These are phyloP conservation scores for Apiotrichum gamsii DNA, from an alignment of 1,284 basidiomycete genomes.

Conservation along the genomic window DNA sequence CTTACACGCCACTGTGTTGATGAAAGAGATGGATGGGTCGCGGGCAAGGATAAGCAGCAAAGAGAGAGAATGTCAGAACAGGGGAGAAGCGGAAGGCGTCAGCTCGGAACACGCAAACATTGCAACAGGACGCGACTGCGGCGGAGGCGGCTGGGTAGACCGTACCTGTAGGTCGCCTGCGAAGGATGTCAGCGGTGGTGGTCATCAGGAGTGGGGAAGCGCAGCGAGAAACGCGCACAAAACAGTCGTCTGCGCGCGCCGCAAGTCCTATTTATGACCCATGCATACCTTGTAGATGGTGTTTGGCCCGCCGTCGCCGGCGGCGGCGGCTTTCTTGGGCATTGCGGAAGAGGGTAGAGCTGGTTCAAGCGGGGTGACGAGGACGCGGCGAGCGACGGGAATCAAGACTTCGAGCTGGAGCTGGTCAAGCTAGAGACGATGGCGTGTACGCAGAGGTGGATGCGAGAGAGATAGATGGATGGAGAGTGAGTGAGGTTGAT, in stretches of 20 bases:
- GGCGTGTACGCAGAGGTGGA: no score
- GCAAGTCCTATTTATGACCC: no score
- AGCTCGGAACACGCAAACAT: not conserved
- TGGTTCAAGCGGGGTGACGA: no score
- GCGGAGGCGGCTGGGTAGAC: not conserved
- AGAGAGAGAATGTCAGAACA: conserved; percentile 8
- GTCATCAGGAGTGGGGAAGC: no score
- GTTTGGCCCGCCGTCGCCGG: conserved; percentile 28
- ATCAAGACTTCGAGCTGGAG: no score
- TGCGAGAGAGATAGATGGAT: no score
- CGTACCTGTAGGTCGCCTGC: conserved; percentile 33
- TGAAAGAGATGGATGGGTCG: not conserved
- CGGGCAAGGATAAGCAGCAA: no score
- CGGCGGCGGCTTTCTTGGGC: conserved; percentile 28
- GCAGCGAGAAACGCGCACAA: no score
- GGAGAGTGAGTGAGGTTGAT: not conserved
- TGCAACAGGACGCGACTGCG: no score
- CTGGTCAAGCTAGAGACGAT: no score
- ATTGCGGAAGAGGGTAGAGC: conserved; percentile 8
- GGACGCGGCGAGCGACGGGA: no score
- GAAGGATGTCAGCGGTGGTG: conserved; percentile 10
- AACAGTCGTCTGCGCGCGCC: no score
- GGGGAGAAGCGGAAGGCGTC: not conserved
- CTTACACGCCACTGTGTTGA: conserved; percentile 45
- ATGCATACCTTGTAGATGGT: conserved; percentile 40